Evolutionary conservation across 139 green algal genomes (phyloP).

Genomic region (Eudorina sp.): DNA sequence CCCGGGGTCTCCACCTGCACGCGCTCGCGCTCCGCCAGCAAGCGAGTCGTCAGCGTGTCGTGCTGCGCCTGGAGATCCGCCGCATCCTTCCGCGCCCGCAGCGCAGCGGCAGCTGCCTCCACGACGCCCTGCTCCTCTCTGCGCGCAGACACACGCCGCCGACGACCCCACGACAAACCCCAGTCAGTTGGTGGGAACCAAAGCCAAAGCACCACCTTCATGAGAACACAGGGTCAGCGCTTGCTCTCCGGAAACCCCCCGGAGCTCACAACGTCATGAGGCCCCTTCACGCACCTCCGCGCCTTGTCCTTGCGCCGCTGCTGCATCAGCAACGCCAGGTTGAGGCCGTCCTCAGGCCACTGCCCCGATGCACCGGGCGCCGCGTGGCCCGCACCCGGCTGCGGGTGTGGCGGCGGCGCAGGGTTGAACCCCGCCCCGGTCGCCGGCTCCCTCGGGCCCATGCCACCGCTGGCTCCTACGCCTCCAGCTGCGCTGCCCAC

Average conservation of each 20-base stretch:
- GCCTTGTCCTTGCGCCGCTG: conserved; percentile 25
- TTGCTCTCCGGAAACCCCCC: no score
- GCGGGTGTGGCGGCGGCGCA: not conserved
- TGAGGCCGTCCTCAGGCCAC: conserved; percentile 8
- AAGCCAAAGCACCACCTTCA: no score
- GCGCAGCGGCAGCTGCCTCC: not conserved
- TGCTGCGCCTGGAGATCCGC: conserved; percentile 9
- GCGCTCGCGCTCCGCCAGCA: not conserved
- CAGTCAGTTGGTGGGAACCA: no score
- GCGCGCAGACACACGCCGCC: no score
- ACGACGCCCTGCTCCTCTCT: not conserved
- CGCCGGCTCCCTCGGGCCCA: no score
- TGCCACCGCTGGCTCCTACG: not conserved
- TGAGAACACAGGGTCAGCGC: no score
- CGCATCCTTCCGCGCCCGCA: not conserved
- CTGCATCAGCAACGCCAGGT: conserved; percentile 21
- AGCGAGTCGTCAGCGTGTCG: conserved; percentile 4
- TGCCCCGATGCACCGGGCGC: not conserved
- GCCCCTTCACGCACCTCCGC: not conserved
- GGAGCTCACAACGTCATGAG: no score
- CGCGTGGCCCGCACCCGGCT: not conserved
- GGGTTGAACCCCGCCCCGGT: not conserved
- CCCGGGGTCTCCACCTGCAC: not conserved
- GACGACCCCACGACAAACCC: no score
- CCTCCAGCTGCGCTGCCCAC: not conserved